Base-by-base conservation (phyloP, 805 yeast genomes). In the Teunomyces funiuensis region DNA sequence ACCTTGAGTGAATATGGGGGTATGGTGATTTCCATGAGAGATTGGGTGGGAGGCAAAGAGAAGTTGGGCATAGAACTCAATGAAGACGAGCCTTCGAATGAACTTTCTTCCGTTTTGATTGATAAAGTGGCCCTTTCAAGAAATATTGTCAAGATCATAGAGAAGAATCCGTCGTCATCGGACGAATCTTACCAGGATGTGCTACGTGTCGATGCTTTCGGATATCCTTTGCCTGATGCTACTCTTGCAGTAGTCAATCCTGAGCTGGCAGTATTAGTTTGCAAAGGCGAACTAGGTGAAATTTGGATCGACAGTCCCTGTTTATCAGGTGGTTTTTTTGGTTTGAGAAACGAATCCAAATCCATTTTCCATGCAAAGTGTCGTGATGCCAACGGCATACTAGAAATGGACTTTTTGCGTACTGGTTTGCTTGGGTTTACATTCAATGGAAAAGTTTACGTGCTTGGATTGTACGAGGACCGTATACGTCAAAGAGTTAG, bases 281-380 rank as follows among this genome's bases (percentile, higher is more conserved):
- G 82, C 2, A 83, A 76, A 36, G 78, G 86, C 54, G 88, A 85
- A 47, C 87, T 93, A 11, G 99, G 99, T 19, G 99, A 93, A 61
- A 83, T 93, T 25, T 93, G 98, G 98, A 86, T 93, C n/a, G 97
- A 90, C 54, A 84, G 95, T 31, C 91, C 91, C 1, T 85, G 95
- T 45, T 65, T 93, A 5, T 83, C 95, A 2, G 97, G 96, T 11
- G 96, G 96, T 0, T 87, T 85, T 55, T 88, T 89, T 83, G 90
- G 82, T 65, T 18, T 79, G 66, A 38, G 88, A 23, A 67, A 66
- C 33, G 74, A 85, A 33, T 85, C 95, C 0, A 82, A 79, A 44
- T 75, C 73, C 45, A 83, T 88, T 2, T 88, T 88, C 63, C 93
- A 85, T 53, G 96, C 96, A 0, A 77, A 80, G 47, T 86, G 95